Base-by-base conservation (phyloP, 129 eudicot species). In the Tanacetum coccineum region DNA sequence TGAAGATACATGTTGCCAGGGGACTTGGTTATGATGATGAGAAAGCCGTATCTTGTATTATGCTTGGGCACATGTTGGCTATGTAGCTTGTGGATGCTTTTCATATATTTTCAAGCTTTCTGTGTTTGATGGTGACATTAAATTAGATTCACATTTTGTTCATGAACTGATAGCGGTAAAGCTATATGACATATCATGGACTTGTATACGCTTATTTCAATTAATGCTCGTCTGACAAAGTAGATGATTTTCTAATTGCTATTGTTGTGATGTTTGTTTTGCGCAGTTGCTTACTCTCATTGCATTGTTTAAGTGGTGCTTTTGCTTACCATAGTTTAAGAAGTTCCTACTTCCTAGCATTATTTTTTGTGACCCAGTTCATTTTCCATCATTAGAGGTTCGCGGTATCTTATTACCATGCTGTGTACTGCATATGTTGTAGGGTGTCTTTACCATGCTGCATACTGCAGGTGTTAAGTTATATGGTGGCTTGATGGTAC, bases 151-250 rank as follows among this genome's bases (percentile, higher is more conserved):
- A 26, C 25, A 4, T 22, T 40, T 25, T 54, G 46, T 47, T 73
- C 65, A 26, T 64, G 65, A 42, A 52, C 39, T 62, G 64, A 52
- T 52, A 6, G 52, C 4, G 21, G 53, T 39, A 12, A 70, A 44
- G 74, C 66, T 58, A n/a, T 42, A 0, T 19, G 72, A 50, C 47
- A 18, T 61, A 12, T 20, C 62, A 7, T 14, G 55, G 28, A 70
- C 59, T 25, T 70, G 63, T 70, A 68, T 62, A 40, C 74, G 18
- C 66, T 59, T 46, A 3, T 59, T 70, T 70, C 36, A 26, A 59
- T 45, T 59, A 14, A 39, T 9, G 32, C 13, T 57, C 55, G 28
- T 14, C 47, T 57, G 30, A 25, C 59, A 46, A 58, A 46, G 67
- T 59, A 59, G 58, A 46, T n/a, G 56, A 3, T 58, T 26, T 19